phyloP scores from a whole-genome alignment of 345 rosid species.

The Euphorbia peplus region DNA sequence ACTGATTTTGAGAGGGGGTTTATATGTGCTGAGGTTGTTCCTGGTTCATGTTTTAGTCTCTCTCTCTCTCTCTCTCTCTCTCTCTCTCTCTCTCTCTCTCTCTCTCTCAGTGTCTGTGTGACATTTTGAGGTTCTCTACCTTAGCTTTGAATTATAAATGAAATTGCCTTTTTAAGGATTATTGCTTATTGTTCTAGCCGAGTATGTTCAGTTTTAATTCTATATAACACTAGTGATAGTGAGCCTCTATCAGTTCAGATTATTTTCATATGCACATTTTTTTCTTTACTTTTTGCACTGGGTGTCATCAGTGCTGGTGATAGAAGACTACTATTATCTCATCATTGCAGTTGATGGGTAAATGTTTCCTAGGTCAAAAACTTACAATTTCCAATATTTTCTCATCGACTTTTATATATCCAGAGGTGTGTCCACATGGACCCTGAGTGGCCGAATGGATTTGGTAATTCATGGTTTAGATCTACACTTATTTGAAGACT shows the following conservation, averaged over 20 bases:
- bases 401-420: background rate
- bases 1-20: constrained; percentile 94
- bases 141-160: background rate
- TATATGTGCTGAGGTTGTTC: constrained; percentile 91
- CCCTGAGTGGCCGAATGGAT: no score
- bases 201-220: background rate
- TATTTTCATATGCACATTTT: background rate
- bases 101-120: no score
- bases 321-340: background rate
- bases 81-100: background rate
- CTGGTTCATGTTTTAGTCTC: constrained; percentile 3
- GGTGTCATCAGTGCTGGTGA: background rate
- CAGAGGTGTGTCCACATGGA: no score
- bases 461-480: no score
- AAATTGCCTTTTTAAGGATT: background rate
- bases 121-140: background rate
- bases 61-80: background rate
- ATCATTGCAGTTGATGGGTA: background rate
- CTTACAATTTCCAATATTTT: background rate
- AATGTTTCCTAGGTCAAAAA: background rate
- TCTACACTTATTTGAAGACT: no score
- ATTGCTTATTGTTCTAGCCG: background rate
- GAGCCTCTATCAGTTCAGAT: background rate
- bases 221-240: background rate
- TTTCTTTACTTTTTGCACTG: background rate